Conservation (phyloP, 805 yeast genomes). For the Lachancea lanzarotensis region DNA sequence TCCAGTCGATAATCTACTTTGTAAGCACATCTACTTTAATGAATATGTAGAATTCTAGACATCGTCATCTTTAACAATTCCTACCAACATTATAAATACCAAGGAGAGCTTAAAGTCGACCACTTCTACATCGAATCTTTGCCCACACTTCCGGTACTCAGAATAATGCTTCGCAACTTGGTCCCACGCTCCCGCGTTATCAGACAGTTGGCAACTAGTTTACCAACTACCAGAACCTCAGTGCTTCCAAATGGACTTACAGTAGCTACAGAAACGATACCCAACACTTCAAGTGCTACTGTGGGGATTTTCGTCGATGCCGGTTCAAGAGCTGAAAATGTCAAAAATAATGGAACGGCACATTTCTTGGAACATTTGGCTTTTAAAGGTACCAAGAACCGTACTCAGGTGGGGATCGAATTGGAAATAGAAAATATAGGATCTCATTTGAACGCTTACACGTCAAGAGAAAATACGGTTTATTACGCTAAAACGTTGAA, state of each 20-base stretch:
- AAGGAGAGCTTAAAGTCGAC: too few relatives aligned
- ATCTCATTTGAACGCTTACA: conserved; percentile 96
- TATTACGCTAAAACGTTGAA: conserved; percentile 86
- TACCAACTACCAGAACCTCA: conserved; percentile 55
- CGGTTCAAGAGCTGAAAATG: conserved; percentile 92
- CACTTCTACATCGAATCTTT: background rate
- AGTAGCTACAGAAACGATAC: conserved; percentile 84
- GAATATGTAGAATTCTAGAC: background rate
- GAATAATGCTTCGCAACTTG: conserved; percentile 2
- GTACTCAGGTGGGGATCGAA: conserved; percentile 80
- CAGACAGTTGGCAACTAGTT: conserved; percentile 5
- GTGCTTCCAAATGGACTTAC: conserved; percentile 86
- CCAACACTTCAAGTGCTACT: conserved; percentile 88
- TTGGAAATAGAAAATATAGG: conserved; percentile 94
- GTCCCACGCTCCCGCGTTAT: background rate
- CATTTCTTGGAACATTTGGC: conserved; percentile 96
- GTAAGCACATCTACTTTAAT: too few relatives aligned
- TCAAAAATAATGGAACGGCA: conserved; percentile 86
- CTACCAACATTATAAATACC: too few relatives aligned
- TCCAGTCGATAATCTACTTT: too few relatives aligned
- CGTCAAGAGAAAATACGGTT: conserved; percentile 95
- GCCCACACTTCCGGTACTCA: background rate
- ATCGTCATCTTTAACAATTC: too few relatives aligned
- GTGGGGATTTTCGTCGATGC: conserved; percentile 99
- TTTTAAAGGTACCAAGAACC: conserved; percentile 81